Percentiles rank a stretch among this genome's conserved stretches.
Conservation (phyloP, 305 asterid genomes). For the Fraxinus floribunda region DNA sequence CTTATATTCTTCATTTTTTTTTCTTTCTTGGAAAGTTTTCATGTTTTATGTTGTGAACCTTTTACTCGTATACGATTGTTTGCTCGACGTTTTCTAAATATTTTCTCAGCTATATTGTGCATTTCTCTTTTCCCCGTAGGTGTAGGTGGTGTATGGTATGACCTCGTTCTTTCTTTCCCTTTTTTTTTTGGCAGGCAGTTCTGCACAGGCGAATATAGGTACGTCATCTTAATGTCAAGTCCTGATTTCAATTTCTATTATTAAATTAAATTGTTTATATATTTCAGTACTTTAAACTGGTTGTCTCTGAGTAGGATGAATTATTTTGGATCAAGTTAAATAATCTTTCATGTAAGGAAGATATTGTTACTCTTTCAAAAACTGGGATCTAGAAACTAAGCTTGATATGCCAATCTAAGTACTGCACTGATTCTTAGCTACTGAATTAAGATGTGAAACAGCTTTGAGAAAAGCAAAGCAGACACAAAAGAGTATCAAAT, state of each 20-base stretch:
- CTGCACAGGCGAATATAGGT: slow-evolving; percentile 95
- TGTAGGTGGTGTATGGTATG: neutral
- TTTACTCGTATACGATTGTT: neutral
- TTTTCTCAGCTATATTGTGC: neutral
- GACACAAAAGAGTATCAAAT: neutral
- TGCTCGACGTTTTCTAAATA: neutral
- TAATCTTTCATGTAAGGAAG: neutral
- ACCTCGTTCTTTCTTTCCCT: neutral
- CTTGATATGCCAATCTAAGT: neutral
- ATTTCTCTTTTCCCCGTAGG: neutral
- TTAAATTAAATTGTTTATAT: neutral
- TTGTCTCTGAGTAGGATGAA: neutral
- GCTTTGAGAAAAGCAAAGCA: neutral
- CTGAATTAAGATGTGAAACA: neutral
- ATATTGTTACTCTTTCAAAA: neutral
- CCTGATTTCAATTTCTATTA: neutral
- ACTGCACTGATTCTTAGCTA: neutral
- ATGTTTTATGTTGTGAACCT: neutral
- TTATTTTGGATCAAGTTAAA: neutral
- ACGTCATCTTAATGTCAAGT: slow-evolving; percentile 22
- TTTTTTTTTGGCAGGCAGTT: slow-evolving; percentile 61
- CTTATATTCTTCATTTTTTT: neutral
- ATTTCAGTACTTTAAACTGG: neutral
- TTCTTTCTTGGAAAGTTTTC: neutral
- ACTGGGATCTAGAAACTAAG: neutral